These are phyloP conservation scores for Pseudomassariella vexata DNA, from an alignment of 2,329 filamentous ascomycete species.

Conservation along the genomic window DNA sequence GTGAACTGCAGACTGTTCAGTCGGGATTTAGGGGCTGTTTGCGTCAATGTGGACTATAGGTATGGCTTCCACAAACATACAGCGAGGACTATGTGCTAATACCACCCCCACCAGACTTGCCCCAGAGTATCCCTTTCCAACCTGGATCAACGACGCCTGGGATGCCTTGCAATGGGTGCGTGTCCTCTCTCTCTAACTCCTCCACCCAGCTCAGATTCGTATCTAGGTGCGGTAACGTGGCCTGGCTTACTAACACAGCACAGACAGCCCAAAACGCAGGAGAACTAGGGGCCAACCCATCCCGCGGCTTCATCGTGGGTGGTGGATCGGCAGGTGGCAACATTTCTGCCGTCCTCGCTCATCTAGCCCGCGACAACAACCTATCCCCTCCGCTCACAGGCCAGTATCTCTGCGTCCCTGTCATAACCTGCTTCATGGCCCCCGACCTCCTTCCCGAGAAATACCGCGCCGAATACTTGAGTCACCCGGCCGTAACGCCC, in stretches of 20 bases:
- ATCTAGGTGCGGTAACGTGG: not conserved
- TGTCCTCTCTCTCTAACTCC: not conserved
- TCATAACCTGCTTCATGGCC: conserved; percentile 18
- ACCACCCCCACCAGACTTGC: conserved; percentile 30
- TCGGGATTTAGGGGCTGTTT: conserved; percentile 28
- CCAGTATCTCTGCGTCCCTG: conserved; percentile 36
- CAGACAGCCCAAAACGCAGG: conserved; percentile 29
- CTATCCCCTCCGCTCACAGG: conserved; percentile 39
- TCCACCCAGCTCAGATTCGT: not conserved
- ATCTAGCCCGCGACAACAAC: conserved; percentile 32
- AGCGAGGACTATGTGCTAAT: too few species aligned
- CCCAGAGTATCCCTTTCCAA: conserved; percentile 40
- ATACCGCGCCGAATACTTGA: conserved; percentile 19
- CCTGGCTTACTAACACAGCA: too few species aligned
- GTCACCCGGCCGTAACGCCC: conserved; percentile 17
- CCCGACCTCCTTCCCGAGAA: conserved; percentile 13
- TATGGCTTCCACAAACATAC: conserved; percentile 11
- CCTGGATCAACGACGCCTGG: conserved; percentile 34
- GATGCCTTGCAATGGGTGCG: conserved; percentile 38
- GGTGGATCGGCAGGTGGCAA: conserved; percentile 43
- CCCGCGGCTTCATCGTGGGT: conserved; percentile 60
- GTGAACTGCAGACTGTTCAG: conserved; percentile 24
- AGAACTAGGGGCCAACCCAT: conserved; percentile 31
- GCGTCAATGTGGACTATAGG: conserved; percentile 35
- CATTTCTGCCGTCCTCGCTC: conserved; percentile 29